Evolutionary conservation across 345 rosid species (phyloP), one percentile per base, ranked within the genome.

Genomic region (Salix exigua): DNA sequence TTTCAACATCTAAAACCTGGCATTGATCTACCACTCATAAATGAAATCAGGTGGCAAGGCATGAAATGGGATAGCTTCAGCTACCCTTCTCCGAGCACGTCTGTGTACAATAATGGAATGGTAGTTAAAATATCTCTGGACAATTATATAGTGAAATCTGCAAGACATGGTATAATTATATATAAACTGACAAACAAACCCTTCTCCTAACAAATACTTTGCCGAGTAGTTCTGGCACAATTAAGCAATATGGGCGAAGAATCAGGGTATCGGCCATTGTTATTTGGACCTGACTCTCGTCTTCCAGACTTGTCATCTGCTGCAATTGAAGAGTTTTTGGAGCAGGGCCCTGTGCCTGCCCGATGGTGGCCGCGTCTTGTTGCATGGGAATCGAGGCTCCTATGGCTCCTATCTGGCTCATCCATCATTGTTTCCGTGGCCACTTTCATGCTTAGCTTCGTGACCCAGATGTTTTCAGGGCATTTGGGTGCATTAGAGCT

Each of bases 371-470:
- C 91, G 0, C 81, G 88, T 63, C 87, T 95, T 0, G 75, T 87
- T 17, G 84, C 81, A 0, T 93, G 97, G 99, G 97, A 95, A 81
- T 93, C 99, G 10, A 84, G 91, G 85, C 82, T 87, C 2, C 90
- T 95, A 5, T 93, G 99, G 98, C 70, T 76, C 26, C 86, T 91
- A 5, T 95, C 97, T 10, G 89, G 94, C 13, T 82, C 99, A 0
- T 91, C 97, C 14, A 93, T 95, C 4, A 62, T 84, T 6, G 90
- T 89, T 66, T 92, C 94, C 16, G 65, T 91, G 5, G 87, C 89
- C 72, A 94, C 89, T 63, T 92, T 87, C 80, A 94, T 92, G 97
- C 92, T 94, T 76, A 90, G 89, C 50, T 94, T 94, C 69, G 94
- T 87, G 61, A 94, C 97, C 7, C 78, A 88, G 19, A 88, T 90